Evolutionary conservation across 108 stramenopile species (phyloP), one percentile per base, ranked within the genome.

Genomic region (Mediolabrus comicus): DNA sequence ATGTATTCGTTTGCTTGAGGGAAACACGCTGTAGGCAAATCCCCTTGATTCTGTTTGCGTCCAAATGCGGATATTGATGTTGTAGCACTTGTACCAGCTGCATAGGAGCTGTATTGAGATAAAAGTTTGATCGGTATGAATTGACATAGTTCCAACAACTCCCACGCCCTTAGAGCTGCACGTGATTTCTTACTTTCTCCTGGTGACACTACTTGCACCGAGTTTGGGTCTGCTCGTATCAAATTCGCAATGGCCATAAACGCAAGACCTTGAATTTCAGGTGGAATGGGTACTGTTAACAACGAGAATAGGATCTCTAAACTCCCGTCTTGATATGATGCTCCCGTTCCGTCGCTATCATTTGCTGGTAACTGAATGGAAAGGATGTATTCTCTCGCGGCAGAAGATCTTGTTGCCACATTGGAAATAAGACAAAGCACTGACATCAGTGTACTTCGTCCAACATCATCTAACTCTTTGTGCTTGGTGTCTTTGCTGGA

Each of bases 171-270:
- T 26, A 43, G 73, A 3, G 71, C 87, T 34, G 70, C 24, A 7
- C 49, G 67, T 58, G 52, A 32, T 64, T 65, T 71, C 25, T 52
- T 36, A 14, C 56, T 56, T 51, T 72, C 56, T 41, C 59, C 64
- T 11, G 32, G 19, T 17, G 24, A 1, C 3, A 32, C n/a, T n/a
- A n/a, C n/a, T n/a, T 38, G 7, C 34, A 12, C 14, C 12, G 29
- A 16, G 29, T 29, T 4, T 43, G 49, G 28, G 75, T 33, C 13
- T 53, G 39, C 53, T 26, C 65, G 82, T 43, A 94, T 38, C 36
- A 94, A 82, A 69, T 77, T 85, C 2, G 92, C 86, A 62, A 91
- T 89, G 3, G 92, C 80, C 36, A 77, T 70, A 52, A 94, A 83
- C 13, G 87, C 78, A 53, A 78, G 72, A 16, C 93, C 93, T 53